These are phyloP conservation scores for Globisporangium takayamanum DNA, from an alignment of 352 stramenopile species.

Conservation along the genomic window DNA sequence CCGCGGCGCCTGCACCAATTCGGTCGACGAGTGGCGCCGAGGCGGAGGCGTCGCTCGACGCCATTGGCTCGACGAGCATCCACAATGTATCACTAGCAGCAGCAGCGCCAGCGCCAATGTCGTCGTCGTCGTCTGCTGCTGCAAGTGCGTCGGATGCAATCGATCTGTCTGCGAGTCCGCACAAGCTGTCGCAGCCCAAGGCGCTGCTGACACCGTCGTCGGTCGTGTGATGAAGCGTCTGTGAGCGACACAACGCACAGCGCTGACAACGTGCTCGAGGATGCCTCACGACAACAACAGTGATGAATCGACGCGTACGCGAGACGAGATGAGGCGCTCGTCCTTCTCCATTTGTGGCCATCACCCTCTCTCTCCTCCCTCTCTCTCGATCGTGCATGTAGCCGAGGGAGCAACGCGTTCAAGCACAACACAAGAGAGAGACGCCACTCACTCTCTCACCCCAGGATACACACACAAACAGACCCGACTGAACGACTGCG, in stretches of 20 bases:
- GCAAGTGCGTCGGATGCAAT: conserved; percentile 19
- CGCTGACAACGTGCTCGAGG: not conserved
- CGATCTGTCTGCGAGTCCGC: conserved; percentile 25
- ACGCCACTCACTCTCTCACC: not conserved
- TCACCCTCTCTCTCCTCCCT: too few relatives aligned
- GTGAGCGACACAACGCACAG: not conserved
- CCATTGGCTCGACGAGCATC: conserved; percentile 32
- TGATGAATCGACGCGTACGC: too few relatives aligned
- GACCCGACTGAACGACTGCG: not conserved
- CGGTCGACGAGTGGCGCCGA: not conserved
- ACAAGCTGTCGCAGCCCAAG: conserved; percentile 40
- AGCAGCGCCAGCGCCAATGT: conserved; percentile 2
- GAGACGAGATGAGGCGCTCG: too few relatives aligned
- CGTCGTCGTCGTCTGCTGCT: not conserved
- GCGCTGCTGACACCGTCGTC: conserved; percentile 46
- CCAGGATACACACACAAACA: conserved; percentile 4
- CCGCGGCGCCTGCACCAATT: not conserved
- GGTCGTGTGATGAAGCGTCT: conserved; percentile 32
- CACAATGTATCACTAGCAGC: conserved; percentile 46
- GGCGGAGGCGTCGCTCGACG: conserved; percentile 19
- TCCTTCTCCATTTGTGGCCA: too few relatives aligned
- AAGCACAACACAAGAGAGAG: too few relatives aligned
- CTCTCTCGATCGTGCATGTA: too few relatives aligned
- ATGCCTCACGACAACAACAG: not conserved
- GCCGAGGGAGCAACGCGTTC: too few relatives aligned